Evolutionary conservation across 495 filamentous ascomycete genomes (phyloP).

Genomic region (Xylaria longipes): DNA sequence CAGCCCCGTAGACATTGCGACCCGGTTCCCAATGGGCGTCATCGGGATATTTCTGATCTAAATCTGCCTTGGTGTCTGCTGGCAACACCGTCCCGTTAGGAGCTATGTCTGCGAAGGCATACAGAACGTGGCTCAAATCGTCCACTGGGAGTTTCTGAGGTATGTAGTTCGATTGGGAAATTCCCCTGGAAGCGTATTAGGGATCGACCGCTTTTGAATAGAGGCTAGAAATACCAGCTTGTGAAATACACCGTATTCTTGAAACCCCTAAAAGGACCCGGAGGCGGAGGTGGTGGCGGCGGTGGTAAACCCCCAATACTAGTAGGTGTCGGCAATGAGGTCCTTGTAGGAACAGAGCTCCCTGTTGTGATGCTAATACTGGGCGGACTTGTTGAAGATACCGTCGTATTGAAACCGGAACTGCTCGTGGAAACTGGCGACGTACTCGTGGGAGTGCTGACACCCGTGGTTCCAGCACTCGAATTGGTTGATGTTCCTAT

Average conservation of each 20-base stretch:
- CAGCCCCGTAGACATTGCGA: constrained; percentile 75
- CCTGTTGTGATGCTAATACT: constrained; percentile 17
- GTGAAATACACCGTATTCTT: constrained; percentile 56
- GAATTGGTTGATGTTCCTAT: constrained; percentile 22
- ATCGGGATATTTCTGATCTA: constrained; percentile 74
- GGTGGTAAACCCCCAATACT: constrained; percentile 25
- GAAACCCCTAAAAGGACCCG: constrained; percentile 36
- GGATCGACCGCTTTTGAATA: neutral
- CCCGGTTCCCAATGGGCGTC: constrained; percentile 67
- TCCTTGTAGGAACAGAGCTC: constrained; percentile 21
- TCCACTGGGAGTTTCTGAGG: constrained; percentile 79
- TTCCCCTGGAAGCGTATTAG: constrained; percentile 59
- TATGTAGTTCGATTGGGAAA: constrained; percentile 77
- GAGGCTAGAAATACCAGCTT: constrained; percentile 47
- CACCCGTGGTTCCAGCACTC: neutral
- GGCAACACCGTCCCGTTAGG: constrained; percentile 81
- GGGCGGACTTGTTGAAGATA: constrained; percentile 11
- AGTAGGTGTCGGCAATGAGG: constrained; percentile 25
- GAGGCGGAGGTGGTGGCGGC: constrained; percentile 27
- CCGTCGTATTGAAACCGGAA: constrained; percentile 3
- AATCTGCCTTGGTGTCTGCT: constrained; percentile 64
- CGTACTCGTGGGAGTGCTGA: constrained; percentile 6
- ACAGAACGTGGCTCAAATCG: constrained; percentile 83
- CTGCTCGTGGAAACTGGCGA: constrained; percentile 18
- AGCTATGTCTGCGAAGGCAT: constrained; percentile 84